Base-by-base conservation (phyloP, 805 yeast species). In the Cyberlindnera xylosilytica region DNA sequence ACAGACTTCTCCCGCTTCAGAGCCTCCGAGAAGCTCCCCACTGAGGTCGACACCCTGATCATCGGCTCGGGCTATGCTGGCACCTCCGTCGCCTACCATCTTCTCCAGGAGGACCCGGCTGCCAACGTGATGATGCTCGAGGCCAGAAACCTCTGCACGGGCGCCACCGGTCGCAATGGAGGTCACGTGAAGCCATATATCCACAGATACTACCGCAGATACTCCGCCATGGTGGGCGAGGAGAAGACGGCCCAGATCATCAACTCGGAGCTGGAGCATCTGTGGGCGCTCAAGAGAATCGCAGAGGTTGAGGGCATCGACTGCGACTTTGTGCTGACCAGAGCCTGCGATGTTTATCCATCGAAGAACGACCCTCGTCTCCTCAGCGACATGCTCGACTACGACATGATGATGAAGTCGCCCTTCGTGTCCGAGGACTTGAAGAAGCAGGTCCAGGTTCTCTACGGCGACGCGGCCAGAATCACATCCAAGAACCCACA, bases 401-500 rank as follows among this genome's bases (percentile, higher is more conserved):
- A 52, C 17, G 36, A 50, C 35, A 43, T 42, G 20, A 44, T 54
- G 50, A 42, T 53, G 39, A 43, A 52, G 17, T 66, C 63, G 38
- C 65, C 66, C 4, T 56, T 41, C 23, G 49, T 68, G 23, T 58
- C 56, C 18, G 41, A 45, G 12, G 59, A 56, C 8, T 45, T 58
- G 41, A 63, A 61, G 42, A 50, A 49, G n/a, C 64, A 61, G 36
- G 41, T 65, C 22, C 68, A 65, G 44, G 47, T 68, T 6, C 27
- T 51, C 4, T 48, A 42, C 32, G 71, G 70, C 13, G 66, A 64
- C 17, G 46, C 60, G 19, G 73, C 80, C 52, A 67, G 77, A 61
- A 54, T 61, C 42, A 71, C 74, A 46, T 79, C 77, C 52, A 80
- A 78, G 68, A 81, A 95, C 76, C 72, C 81, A 45, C 87, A 87